Percentiles rank a stretch among this genome's conserved stretches.
Evolutionary conservation across 495 filamentous ascomycete genomes (phyloP).

Genomic region (Podospora pseudocomata): DNA sequence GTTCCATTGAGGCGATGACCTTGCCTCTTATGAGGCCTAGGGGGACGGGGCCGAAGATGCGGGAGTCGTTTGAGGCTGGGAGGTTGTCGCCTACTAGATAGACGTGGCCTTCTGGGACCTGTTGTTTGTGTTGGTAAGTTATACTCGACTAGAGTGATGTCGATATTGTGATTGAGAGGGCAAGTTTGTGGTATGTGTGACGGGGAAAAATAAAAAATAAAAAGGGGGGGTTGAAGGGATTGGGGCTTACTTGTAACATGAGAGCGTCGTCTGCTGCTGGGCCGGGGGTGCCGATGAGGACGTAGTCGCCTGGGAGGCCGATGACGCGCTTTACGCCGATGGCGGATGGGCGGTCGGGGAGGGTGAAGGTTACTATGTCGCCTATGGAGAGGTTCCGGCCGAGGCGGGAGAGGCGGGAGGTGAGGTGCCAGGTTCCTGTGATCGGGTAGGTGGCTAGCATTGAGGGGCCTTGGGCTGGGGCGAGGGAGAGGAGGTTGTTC

Average conservation of each 20-base stretch:
- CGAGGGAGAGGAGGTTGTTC: constrained; percentile 49
- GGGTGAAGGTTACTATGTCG: constrained; percentile 76
- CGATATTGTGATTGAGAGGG: too few species aligned
- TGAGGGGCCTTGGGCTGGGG: constrained; percentile 60
- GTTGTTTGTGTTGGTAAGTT: not conserved
- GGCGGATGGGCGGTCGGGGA: constrained; percentile 61
- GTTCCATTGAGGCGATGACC: constrained; percentile 64
- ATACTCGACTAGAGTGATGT: too few species aligned
- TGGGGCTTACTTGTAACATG: constrained; percentile 69
- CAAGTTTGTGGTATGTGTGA: too few species aligned
- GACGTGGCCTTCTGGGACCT: constrained; percentile 84
- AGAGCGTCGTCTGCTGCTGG: constrained; percentile 28
- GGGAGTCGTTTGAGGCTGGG: constrained; percentile 76
- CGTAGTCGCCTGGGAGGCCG: constrained; percentile 88
- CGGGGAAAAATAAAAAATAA: too few species aligned
- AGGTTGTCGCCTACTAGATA: constrained; percentile 88
- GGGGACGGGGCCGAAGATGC: constrained; percentile 79
- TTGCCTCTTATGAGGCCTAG: constrained; percentile 82
- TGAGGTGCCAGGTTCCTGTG: constrained; percentile 61
- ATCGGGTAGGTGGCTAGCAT: constrained; percentile 77
- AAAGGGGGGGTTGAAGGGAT: not conserved
- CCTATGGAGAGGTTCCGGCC: constrained; percentile 72
- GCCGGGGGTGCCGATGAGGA: constrained; percentile 62
- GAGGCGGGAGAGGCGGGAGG: constrained; percentile 60
- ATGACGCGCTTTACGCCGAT: constrained; percentile 76